Evolutionary conservation across 176 grass and related monocot genomes (phyloP).

Genomic region (Rhynchospora breviuscula): DNA sequence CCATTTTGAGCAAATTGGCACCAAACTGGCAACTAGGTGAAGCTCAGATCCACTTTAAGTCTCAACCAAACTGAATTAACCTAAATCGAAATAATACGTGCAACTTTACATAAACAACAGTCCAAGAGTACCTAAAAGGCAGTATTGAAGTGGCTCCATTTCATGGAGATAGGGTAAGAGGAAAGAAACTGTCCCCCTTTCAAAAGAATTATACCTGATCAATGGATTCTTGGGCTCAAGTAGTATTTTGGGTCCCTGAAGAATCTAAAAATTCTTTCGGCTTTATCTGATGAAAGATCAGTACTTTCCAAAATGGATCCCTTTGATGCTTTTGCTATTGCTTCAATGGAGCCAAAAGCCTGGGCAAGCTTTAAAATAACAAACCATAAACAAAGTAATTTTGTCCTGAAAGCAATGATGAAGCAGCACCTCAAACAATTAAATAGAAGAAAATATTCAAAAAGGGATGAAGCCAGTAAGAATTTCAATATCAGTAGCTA

Average conservation of each 20-base stretch:
- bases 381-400: not conserved
- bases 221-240: slow-evolving; percentile 67
- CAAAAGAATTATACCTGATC: slow-evolving; percentile 8
- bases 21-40: not conserved
- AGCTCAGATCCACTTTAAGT: not conserved
- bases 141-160: too few species aligned
- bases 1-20: too few species aligned
- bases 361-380: slow-evolving; percentile 56
- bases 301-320: slow-evolving; percentile 70
- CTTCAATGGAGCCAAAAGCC: slow-evolving; percentile 78
- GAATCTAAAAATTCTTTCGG: slow-evolving; percentile 60
- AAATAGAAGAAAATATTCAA: not conserved
- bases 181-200: too few species aligned
- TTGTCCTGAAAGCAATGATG: not conserved
- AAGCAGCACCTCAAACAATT: not conserved
- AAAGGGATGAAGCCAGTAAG: not conserved
- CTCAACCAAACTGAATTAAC: not conserved
- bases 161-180: not conserved
- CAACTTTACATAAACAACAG: not conserved
- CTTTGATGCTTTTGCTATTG: slow-evolving; percentile 64
- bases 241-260: slow-evolving; percentile 85
- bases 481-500: not conserved
- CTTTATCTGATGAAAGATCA: slow-evolving; percentile 81
- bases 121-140: not conserved
- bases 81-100: not conserved